Base-by-base conservation (phyloP, 1,284 basidiomycete genomes). In the Malassezia japonica region DNA sequence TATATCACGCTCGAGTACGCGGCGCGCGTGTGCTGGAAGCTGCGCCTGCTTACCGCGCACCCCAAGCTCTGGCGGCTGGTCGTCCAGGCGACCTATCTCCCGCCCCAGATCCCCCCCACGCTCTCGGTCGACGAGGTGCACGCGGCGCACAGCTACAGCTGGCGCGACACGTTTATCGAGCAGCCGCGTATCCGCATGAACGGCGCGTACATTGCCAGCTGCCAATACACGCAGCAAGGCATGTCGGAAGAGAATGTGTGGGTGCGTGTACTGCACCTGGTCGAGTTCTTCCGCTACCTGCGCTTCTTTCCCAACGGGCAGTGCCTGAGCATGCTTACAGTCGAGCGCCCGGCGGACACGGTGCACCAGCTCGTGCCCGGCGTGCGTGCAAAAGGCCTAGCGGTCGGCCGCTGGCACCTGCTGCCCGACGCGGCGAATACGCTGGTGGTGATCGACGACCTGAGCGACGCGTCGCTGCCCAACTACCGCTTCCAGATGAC, bases 401-500 rank as follows among this genome's bases (percentile, higher is more conserved):
- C 86, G 40, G 78, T 79, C 33, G 80, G 84, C 61, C 79, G 50
- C 13, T 72, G 69, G 69, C 56, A 56, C 34, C 42, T 68, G 3
- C 56, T 66, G 16, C 50, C 59, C 3, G 45, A 51, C 29, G 40
- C 31, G 16, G 39, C 25, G 9, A 8, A 23, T 12, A 36, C 27
- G 6, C 25, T 10, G n/a, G 59, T 70, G 21, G 57, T 67, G 16
- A 44, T 70, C 9, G 64, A 68, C 32, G 61, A 67, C 46, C 23
- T 71, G 46, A 44, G 60, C 56, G 67, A 64, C 56, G 57, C 55
- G 50, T 51, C 59, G 13, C 56, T 70, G 49, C 74, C 76, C 10
- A 81, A 83, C 41, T 92, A 92, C 72, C 78, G 82, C 6, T 94
- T 94, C 73, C 81, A 81, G 65, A 94, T 95, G 88, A 79, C 79